Percentiles rank a stretch among this genome's conserved stretches.
Evolutionary conservation across 805 yeast species (phyloP).

Genomic region (Candida ponderosae): DNA sequence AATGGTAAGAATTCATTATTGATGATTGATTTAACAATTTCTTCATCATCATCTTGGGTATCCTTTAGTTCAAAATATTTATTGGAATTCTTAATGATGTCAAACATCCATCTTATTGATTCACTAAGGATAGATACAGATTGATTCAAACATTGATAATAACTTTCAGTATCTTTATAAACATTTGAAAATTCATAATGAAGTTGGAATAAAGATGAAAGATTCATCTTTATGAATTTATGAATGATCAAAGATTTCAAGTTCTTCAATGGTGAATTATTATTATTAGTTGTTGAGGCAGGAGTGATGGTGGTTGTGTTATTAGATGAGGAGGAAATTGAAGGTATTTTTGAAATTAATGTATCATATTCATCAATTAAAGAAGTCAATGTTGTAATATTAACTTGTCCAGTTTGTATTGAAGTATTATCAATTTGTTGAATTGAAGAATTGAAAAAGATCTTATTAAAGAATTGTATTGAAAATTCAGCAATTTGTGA

Average conservation of each 20-base stretch:
- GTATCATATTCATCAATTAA: slow-evolving; percentile 6
- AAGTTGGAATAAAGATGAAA: slow-evolving; percentile 6
- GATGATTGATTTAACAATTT: slow-evolving; percentile 2
- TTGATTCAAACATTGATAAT: slow-evolving; percentile 1
- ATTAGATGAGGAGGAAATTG: slow-evolving; percentile 2
- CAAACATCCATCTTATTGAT: slow-evolving; percentile 9
- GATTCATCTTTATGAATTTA: slow-evolving; percentile 8
- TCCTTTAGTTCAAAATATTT: slow-evolving; percentile 14
- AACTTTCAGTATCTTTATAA: slow-evolving; percentile 4
- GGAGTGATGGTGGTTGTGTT: no score
- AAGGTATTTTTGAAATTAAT: slow-evolving; percentile 1
- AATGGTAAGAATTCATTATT: not conserved
- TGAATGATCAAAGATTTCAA: slow-evolving; percentile 3
- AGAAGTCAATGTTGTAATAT: no score
- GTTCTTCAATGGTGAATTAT: not conserved
- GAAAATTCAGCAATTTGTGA: no score
- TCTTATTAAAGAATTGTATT: no score
- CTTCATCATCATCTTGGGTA: no score
- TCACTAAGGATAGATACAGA: slow-evolving; percentile 2
- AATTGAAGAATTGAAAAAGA: no score
- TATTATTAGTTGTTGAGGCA: slow-evolving; percentile 1
- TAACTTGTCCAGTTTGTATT: no score
- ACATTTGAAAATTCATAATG: slow-evolving; percentile 12
- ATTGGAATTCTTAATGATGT: slow-evolving; percentile 12
- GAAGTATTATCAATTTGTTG: no score